These are phyloP conservation scores for Begonia loranthoides DNA, from an alignment of 306 rosid species.

Conservation along the genomic window DNA sequence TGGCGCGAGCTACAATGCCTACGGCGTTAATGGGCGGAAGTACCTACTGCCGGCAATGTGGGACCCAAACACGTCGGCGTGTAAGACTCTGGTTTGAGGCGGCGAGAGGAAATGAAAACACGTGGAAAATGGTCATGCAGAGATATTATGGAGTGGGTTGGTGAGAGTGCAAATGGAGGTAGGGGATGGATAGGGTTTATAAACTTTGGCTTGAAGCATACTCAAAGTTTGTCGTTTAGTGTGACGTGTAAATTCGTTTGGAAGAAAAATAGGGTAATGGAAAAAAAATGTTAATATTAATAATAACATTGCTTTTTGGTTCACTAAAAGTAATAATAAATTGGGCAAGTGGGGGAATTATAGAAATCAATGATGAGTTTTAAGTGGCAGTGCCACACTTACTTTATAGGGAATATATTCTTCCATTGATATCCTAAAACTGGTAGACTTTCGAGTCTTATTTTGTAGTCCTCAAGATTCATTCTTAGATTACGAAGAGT, in stretches of 20 bases:
- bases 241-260: conserved; percentile 41
- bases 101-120: background rate
- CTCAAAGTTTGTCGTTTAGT: conserved; percentile 33
- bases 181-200: conserved; percentile 4
- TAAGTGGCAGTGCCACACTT: too few species aligned
- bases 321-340: background rate
- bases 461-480: too few species aligned
- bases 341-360: background rate
- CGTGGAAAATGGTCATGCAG: conserved; percentile 5
- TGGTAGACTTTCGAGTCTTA: too few species aligned
- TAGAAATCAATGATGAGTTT: too few species aligned
- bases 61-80: conserved; percentile 62
- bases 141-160: conserved; percentile 11
- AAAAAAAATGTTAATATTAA: background rate
- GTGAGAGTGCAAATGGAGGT: conserved; percentile 2
- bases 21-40: conserved; percentile 55
- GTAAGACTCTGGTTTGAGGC: conserved; percentile 54
- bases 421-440: too few species aligned
- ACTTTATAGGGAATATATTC: too few species aligned
- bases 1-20: conserved; percentile 77
- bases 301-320: background rate
- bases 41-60: conserved; percentile 84
- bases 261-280: conserved; percentile 7
- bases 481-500: too few species aligned
- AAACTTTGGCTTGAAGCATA: background rate